Percentiles rank a stretch among this genome's conserved stretches.
phyloP scores from a whole-genome alignment of 305 asterid genomes.

The Fraxinus nigra region DNA sequence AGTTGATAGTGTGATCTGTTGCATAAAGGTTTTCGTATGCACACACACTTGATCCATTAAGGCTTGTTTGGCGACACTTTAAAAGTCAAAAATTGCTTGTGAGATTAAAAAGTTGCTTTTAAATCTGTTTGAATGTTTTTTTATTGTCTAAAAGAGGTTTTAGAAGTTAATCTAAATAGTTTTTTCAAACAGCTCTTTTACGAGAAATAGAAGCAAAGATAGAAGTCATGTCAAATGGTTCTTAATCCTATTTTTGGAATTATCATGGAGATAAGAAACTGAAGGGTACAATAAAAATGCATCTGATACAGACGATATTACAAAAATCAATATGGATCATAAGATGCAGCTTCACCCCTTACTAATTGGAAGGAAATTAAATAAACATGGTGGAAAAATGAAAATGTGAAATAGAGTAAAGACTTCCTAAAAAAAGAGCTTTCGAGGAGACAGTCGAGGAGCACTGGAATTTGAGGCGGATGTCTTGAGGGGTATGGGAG shows the following conservation, averaged over 20 bases:
- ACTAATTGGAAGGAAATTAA: not conserved
- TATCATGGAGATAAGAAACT: slow-evolving; percentile 3
- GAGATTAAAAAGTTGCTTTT: not conserved
- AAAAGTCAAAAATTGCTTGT: not conserved
- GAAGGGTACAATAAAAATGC: not conserved
- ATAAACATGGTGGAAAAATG: not conserved
- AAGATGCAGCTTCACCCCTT: not conserved
- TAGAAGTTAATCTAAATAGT: not conserved
- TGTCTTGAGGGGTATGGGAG: slow-evolving; percentile 48
- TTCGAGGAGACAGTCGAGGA: slow-evolving; percentile 42
- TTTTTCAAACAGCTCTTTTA: not conserved
- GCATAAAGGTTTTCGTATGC: not conserved
- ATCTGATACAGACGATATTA: not conserved
- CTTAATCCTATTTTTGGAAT: not conserved
- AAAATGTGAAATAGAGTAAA: not conserved
- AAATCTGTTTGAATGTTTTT: not conserved
- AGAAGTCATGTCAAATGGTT: not conserved
- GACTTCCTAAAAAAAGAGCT: slow-evolving; percentile 60
- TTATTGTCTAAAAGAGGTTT: not conserved
- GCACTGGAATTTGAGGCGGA: slow-evolving; percentile 35
- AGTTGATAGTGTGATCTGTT: not conserved
- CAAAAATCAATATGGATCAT: not conserved
- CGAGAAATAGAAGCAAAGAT: not conserved
- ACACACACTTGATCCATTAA: not conserved
- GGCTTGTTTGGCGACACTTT: not conserved